Base-by-base conservation (phyloP, 1,284 basidiomycete species). In the Cutaneotrichosporon dermatis region DNA sequence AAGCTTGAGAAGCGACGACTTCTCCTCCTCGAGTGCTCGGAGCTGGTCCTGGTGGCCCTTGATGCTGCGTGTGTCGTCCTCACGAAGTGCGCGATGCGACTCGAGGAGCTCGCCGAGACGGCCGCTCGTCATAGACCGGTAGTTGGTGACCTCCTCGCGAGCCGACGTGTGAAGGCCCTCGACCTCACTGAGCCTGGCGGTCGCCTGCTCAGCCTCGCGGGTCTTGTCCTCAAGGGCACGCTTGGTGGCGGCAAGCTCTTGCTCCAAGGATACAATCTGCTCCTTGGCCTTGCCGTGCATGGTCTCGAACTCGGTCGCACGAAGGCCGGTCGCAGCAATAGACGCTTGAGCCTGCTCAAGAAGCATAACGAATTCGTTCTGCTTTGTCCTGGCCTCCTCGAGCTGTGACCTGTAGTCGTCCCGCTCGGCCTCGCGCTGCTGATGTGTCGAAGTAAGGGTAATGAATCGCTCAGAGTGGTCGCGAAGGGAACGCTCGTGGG, bases 151-250 rank as follows among this genome's bases (percentile, higher is more conserved):
- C 79, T 96, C 92, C 76, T 94, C 90, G 9, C 91, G 85, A 43
- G 90, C 90, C 74, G 89, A 89, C 36, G 89, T 84, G 88, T 90
- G 93, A 9, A 88, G 84, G 67, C 88, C 89, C 75, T 94, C 90
- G 12, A 87, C 85, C 63, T 93, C 89, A 25, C 82, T 80, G 49
- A 90, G 78, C 55, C 86, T 82, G 9, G 80, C 77, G 45, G 84
- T 82, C 1, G 86, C 81, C n/a, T 83, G 76, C 62, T 92, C 90
- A 6, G 85, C 83, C 73, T 94, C 92, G 1, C 83, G 79, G 1
- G 82, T 83, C 58, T 85, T 83, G 33, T 84, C 78, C 73, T 95
- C 91, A 6, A 94, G 79, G 58, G 94, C 91, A 11, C 84, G 84
- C 50, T 85, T 85, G 8, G 89, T 80, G 55, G 94, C 90, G 6